phyloP scores from a whole-genome alignment of 108 stramenopile genomes.

The Cyclotella atomus region DNA sequence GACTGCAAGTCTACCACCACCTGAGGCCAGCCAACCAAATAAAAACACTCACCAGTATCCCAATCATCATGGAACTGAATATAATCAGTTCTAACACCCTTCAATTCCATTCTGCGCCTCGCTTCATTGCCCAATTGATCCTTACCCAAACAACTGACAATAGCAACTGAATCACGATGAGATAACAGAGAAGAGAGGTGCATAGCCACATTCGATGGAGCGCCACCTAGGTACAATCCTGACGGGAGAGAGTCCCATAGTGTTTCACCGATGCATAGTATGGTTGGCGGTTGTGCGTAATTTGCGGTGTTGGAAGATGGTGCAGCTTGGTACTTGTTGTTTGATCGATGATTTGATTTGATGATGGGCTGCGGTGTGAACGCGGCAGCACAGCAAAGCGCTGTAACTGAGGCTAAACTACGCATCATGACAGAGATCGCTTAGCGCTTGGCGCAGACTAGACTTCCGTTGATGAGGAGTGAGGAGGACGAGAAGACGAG shows the following conservation, averaged over 20 bases:
- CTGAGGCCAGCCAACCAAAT: no score
- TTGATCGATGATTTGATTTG: neutral
- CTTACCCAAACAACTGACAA: constrained; percentile 44
- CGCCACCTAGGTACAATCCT: constrained; percentile 54
- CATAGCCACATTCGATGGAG: constrained; percentile 49
- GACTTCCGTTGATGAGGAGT: no score
- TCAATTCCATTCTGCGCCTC: constrained; percentile 28
- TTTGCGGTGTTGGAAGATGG: neutral
- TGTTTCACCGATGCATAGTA: constrained; percentile 50
- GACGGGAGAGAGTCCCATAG: constrained; percentile 50
- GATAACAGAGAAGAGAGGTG: constrained; percentile 44
- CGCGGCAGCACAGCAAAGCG: no score
- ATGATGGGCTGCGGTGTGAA: neutral
- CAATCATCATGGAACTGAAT: constrained; percentile 30
- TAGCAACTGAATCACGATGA: constrained; percentile 20
- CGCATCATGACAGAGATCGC: no score
- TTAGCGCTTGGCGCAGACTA: no score
- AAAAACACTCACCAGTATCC: constrained; percentile 28
- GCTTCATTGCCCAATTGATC: constrained; percentile 51
- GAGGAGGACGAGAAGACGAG: no score
- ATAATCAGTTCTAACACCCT: constrained; percentile 30
- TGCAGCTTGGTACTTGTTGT: neutral
- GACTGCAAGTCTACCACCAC: no score
- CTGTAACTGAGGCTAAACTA: no score
- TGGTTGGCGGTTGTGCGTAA: constrained; percentile 12